phyloP scores from a whole-genome alignment of 2,329 filamentous ascomycete species.

The Cadophora gregata region DNA sequence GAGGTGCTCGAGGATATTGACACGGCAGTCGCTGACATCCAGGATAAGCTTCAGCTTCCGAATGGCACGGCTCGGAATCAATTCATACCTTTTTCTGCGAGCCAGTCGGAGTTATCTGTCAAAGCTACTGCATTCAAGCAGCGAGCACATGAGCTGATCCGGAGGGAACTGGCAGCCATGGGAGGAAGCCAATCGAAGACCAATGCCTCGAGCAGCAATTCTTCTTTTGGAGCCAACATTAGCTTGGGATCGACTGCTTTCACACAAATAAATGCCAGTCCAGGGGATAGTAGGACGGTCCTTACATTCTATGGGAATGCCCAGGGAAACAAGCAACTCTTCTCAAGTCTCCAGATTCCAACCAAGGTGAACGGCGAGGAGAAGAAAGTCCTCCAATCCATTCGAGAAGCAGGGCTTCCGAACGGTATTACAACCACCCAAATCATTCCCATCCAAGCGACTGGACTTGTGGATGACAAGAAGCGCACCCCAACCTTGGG shows the following conservation, averaged over 20 bases:
- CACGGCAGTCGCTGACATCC: constrained; percentile 53
- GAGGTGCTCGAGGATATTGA: constrained; percentile 67
- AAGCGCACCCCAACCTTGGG: constrained; percentile 69
- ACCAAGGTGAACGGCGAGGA: constrained; percentile 45
- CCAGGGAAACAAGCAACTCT: constrained; percentile 77
- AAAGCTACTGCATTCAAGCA: constrained; percentile 58
- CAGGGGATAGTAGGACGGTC: constrained; percentile 61
- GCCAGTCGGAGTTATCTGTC: constrained; percentile 37
- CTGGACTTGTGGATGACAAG: constrained; percentile 52
- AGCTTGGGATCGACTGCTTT: constrained; percentile 29
- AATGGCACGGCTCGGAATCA: constrained; percentile 40
- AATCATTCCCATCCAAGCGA: constrained; percentile 59
- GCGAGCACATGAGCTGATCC: constrained; percentile 66
- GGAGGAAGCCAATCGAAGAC: constrained; percentile 44
- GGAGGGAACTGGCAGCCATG: constrained; percentile 63
- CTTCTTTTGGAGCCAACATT: constrained; percentile 26
- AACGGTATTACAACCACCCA: constrained; percentile 75
- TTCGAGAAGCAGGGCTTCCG: constrained; percentile 72
- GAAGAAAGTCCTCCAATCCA: constrained; percentile 47
- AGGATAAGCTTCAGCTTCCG: constrained; percentile 54
- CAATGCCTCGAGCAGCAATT: constrained; percentile 25
- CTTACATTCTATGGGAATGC: constrained; percentile 80
- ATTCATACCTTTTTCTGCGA: constrained; percentile 32
- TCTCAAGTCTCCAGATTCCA: constrained; percentile 78
- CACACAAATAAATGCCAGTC: constrained; percentile 45